phyloP scores from a whole-genome alignment of 148 eudicot species.

The Camellia japonica region DNA sequence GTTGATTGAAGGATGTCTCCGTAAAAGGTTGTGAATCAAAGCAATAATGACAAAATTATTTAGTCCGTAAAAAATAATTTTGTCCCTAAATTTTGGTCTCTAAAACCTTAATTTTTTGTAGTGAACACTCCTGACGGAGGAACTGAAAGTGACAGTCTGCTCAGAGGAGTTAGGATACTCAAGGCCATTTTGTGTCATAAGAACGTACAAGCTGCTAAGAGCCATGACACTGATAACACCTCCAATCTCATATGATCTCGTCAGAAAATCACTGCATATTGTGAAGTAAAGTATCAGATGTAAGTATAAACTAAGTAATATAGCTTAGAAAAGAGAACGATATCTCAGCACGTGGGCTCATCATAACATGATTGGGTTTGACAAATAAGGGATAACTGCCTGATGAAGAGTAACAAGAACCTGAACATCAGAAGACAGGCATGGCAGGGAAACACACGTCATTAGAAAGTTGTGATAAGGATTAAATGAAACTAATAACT shows the following conservation, averaged over 20 bases:
- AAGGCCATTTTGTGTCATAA: slow-evolving; percentile 81
- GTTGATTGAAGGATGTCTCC: slow-evolving; percentile 87
- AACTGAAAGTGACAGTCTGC: slow-evolving; percentile 73
- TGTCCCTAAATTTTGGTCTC: too few relatives aligned
- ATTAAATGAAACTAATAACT: not conserved
- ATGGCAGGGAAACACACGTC: not conserved
- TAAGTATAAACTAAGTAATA: not conserved
- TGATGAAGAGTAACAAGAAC: slow-evolving; percentile 80
- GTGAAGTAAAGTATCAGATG: slow-evolving; percentile 11
- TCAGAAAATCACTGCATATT: slow-evolving; percentile 89
- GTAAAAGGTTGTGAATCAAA: slow-evolving; percentile 76
- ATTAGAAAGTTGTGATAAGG: not conserved
- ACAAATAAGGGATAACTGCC: slow-evolving; percentile 72
- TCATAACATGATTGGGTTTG: slow-evolving; percentile 81
- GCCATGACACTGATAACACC: slow-evolving; percentile 98
- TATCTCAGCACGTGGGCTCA: slow-evolving; percentile 24
- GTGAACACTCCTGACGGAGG: slow-evolving; percentile 71
- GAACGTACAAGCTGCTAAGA: slow-evolving; percentile 72
- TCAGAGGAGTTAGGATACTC: slow-evolving; percentile 88
- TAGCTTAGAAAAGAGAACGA: not conserved
- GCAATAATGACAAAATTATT: slow-evolving; percentile 55
- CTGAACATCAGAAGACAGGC: slow-evolving; percentile 31
- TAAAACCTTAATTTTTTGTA: too few relatives aligned
- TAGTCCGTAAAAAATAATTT: too few relatives aligned
- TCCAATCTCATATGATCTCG: slow-evolving; percentile 91